Evolutionary conservation across 202 grass and related monocot species (phyloP).

Genomic region (Eragrostis tef): DNA sequence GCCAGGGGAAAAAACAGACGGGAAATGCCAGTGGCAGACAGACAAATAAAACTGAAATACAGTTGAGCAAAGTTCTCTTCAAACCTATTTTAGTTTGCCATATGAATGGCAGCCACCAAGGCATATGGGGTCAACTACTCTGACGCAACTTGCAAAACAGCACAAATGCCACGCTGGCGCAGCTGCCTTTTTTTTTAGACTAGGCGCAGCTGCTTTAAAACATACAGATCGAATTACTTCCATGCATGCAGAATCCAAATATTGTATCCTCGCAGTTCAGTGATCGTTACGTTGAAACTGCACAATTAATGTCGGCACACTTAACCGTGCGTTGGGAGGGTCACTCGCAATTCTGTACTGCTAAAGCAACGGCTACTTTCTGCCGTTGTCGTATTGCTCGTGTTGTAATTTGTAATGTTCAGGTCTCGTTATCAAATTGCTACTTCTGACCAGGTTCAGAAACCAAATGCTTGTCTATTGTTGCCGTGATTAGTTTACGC

Average conservation of each 20-base stretch:
- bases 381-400: conserved; percentile 20
- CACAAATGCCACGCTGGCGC: not conserved
- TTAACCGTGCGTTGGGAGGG: not conserved
- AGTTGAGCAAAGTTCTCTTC: not conserved
- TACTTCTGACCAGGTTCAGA: conserved; percentile 26
- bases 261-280: not conserved
- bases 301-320: not conserved
- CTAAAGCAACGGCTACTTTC: conserved; percentile 31
- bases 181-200: no score
- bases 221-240: no score
- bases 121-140: conserved; percentile 12
- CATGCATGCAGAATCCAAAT: not conserved
- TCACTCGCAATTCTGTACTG: not conserved
- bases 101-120: conserved; percentile 14
- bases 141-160: not conserved
- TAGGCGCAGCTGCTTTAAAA: not conserved
- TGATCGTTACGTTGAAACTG: conserved; percentile 16
- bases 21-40: no score
- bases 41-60: not conserved
- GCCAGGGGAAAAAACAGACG: no score
- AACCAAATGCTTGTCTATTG: not conserved
- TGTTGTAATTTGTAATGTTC: not conserved
- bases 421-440: not conserved
- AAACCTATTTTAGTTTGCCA: conserved; percentile 26
- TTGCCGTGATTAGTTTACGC: not conserved